A percentile compares a stretch with the other conserved stretches of the same genome.
Conservation (phyloP, 2,329 filamentous ascomycete genomes). For the Aquanectria penicillioides region DNA sequence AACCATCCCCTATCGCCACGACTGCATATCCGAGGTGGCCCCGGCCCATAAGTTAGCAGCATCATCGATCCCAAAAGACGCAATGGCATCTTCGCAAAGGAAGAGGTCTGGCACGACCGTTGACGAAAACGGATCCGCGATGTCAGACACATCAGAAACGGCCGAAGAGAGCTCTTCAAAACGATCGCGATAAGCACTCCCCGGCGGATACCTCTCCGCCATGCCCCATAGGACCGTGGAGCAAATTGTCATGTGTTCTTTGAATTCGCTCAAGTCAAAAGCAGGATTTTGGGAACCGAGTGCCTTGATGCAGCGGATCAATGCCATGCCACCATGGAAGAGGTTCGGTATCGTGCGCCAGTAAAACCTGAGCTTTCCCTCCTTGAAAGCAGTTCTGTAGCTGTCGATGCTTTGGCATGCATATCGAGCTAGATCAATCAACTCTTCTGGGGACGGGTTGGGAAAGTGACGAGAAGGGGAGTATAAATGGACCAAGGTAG, state of each 20-base stretch:
- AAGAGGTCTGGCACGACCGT: too few species aligned
- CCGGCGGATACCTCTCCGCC: constrained; percentile 41
- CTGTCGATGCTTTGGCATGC: constrained; percentile 25
- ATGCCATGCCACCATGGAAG: constrained; percentile 33
- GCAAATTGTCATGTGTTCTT: constrained; percentile 31
- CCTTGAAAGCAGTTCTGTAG: constrained; percentile 34
- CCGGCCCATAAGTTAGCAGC: too few species aligned
- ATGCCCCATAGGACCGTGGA: constrained; percentile 41
- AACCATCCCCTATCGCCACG: too few species aligned
- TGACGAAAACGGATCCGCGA: too few species aligned
- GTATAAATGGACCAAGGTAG: constrained; percentile 29
- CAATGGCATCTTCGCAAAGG: too few species aligned
- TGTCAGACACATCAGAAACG: too few species aligned
- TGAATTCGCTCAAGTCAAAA: constrained; percentile 4
- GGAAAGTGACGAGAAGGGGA: constrained; percentile 35
- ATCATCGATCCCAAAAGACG: too few species aligned
- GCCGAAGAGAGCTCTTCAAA: too few species aligned
- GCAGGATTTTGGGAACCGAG: not conserved
- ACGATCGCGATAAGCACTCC: constrained; percentile 36
- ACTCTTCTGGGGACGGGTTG: constrained; percentile 15
- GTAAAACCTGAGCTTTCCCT: constrained; percentile 38
- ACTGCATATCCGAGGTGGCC: too few species aligned
- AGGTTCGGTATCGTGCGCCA: constrained; percentile 42
- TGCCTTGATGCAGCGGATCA: constrained; percentile 34
- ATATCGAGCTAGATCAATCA: constrained; percentile 31